Percentiles rank a stretch among this genome's conserved stretches.
Conservation (phyloP, 345 rosid genomes). For the Eucalyptus rudis region DNA sequence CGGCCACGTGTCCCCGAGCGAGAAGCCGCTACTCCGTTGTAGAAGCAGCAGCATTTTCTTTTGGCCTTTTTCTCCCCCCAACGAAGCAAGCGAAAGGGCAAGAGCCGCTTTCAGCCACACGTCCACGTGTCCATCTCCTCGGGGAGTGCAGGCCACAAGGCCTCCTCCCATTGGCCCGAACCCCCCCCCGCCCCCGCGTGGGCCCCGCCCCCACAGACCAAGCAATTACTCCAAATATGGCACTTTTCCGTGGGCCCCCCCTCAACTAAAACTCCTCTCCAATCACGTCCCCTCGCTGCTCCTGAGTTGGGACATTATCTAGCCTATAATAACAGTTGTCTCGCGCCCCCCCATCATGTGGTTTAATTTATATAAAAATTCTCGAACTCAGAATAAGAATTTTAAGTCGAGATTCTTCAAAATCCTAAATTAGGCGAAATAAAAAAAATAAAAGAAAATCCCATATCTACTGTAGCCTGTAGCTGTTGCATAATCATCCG, state of each 20-base stretch:
- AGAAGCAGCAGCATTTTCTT: not conserved
- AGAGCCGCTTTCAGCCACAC: not conserved
- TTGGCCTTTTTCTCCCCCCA: not conserved
- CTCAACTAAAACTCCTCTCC: not conserved
- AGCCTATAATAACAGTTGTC: not conserved
- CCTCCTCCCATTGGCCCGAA: not conserved
- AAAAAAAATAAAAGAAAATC: not conserved
- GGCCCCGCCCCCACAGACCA: not conserved
- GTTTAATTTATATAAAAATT: not conserved
- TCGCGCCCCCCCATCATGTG: not conserved
- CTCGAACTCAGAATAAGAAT: not conserved
- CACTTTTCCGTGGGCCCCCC: not conserved
- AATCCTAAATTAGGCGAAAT: not conserved
- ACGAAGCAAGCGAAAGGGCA: not conserved
- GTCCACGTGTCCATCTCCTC: not conserved
- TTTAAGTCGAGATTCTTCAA: not conserved
- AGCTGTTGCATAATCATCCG: not conserved
- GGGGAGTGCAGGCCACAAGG: not conserved
- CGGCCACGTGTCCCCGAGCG: not conserved
- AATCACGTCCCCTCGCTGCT: not conserved
- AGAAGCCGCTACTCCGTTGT: not conserved
- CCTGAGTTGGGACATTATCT: not conserved
- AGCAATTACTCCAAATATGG: not conserved
- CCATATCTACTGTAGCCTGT: not conserved
- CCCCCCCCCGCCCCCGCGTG: not conserved